Evolutionary conservation across 2,329 filamentous ascomycete genomes (phyloP).

Genomic region (Aspergillus fumigatiaffinis): DNA sequence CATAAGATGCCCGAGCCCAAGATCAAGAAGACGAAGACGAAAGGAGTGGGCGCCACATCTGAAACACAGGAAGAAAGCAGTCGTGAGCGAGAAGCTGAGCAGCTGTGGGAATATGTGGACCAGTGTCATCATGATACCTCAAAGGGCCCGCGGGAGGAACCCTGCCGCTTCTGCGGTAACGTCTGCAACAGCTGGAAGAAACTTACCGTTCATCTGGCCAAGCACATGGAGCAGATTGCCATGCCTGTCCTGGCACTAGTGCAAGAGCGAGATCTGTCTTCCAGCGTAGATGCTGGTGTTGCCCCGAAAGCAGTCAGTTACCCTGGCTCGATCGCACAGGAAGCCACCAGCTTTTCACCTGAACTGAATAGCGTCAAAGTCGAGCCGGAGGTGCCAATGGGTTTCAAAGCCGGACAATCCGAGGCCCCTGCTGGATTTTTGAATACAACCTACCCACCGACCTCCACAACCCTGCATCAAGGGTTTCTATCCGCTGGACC

Average conservation of each 20-base stretch:
- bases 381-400: constrained; percentile 6
- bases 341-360: constrained; percentile 8
- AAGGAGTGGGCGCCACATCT: constrained; percentile 41
- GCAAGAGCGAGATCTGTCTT: constrained; percentile 38
- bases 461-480: constrained; percentile 22
- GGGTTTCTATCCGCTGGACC: constrained; percentile 26
- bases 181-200: constrained; percentile 85
- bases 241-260: constrained; percentile 66
- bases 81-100: constrained; percentile 48
- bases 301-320: constrained; percentile 7
- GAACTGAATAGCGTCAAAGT: constrained; percentile 5
- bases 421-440: constrained; percentile 9
- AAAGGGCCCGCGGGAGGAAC: constrained; percentile 66
- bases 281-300: constrained; percentile 6
- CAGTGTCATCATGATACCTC: constrained; percentile 68
- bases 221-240: constrained; percentile 90
- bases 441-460: constrained; percentile 11
- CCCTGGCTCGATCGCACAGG: constrained; percentile 4
- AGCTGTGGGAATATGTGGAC: constrained; percentile 74
- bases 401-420: constrained; percentile 7
- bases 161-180: constrained; percentile 83
- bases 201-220: constrained; percentile 84
- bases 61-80: constrained; percentile 21
- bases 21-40: constrained; percentile 64
- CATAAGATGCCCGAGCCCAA: constrained; percentile 84